Base-by-base conservation (phyloP, 495 filamentous ascomycete genomes). In the Staphylotrichum longicolle region DNA sequence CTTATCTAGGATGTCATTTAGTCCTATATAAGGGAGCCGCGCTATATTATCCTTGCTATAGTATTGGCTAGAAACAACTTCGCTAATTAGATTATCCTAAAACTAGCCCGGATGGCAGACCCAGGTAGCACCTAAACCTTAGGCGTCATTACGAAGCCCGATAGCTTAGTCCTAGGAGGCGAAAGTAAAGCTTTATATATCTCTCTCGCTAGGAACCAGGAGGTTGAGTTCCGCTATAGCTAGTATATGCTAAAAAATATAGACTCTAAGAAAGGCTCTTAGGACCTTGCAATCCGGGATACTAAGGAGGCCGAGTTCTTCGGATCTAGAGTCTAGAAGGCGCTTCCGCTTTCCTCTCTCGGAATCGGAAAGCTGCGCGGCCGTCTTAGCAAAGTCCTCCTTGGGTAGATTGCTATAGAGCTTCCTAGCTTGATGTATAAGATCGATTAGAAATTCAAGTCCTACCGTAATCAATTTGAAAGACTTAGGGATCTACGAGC, bases 61-160 rank as follows among this genome's bases (percentile, higher is more conserved):
- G 75, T n/a, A n/a, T n/a, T n/a, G n/a, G n/a, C n/a, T n/a, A n/a
- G n/a, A n/a, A n/a, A n/a, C n/a, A n/a, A n/a, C 62, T 79, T 82
- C 53, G 83, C 78, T 3, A 80, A 79, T 6, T 83, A 90, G 62
- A 74, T 85, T 1, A 83, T 89, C n/a, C 70, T 86, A 0, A 87
- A 91, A 75, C 75, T 89, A 61, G 88, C 89, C 4, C 82, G 90
- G 44, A 83, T 87, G 65, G 85, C 90, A 11, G 91, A 96, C 69
- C 83, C 83, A 3, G 81, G 85, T 58, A 89, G 90, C 37, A 80
- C 83, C 65, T 83, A 91, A 50, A 94, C 91, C 6, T 83, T 96
- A 51, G 91, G 91, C 67, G 87, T 96, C 61, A 81, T 96, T 70
- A 94, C 90, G 54, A 96, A 96, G 76, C 89, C 92, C 9, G 91